Base-by-base conservation (phyloP, 1,284 basidiomycete species). In the Ustilago xerochloae region DNA sequence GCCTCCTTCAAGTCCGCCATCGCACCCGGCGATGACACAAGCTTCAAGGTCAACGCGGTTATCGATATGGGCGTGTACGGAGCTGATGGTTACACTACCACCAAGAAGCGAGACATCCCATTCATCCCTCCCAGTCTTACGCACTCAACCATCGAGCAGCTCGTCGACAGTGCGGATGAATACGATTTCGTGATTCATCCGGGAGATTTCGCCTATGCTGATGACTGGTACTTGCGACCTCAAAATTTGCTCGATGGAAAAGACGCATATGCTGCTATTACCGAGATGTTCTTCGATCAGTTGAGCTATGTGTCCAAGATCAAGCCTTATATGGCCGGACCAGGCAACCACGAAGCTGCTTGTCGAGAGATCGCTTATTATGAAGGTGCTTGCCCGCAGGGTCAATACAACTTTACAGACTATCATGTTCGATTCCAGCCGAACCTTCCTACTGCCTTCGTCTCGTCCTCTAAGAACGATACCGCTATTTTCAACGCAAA, bases 41-140 rank as follows among this genome's bases (percentile, higher is more conserved):
- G 61, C 28, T 84, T 84, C 67, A 59, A 63, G 28, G 71, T 81
- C 48, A 77, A 81, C 16, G 74, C 84, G 13, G 61, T 84, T 51
- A 77, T 78, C 54, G 84, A 85, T 60, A 84, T 85, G 83, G 84
- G 84, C 7, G 84, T 84, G 63, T 84, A 81, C 20, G 83, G 85
- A 52, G 78, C 79, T 4, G 65, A 71, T 39, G 84, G 84, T 8
- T 82, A 83, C 46, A 79, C 82, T 22, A 73, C 70, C 38, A 75
- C 74, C 22, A 62, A 29, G 55, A 71, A 71, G 58, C 58, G 63
- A 1, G 68, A 71, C 39, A 71, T 71, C 12, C 68, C 68, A 15
- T 56, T 33, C 46, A 51, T 71, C 35, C 59, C 47, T 12, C 68
- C 68, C 26, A 62, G 58, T 24, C 24, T 71, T 15, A 66, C 63